phyloP scores from a whole-genome alignment of 2,329 filamentous ascomycete genomes.

The Phyllosticta citrichinensis region DNA sequence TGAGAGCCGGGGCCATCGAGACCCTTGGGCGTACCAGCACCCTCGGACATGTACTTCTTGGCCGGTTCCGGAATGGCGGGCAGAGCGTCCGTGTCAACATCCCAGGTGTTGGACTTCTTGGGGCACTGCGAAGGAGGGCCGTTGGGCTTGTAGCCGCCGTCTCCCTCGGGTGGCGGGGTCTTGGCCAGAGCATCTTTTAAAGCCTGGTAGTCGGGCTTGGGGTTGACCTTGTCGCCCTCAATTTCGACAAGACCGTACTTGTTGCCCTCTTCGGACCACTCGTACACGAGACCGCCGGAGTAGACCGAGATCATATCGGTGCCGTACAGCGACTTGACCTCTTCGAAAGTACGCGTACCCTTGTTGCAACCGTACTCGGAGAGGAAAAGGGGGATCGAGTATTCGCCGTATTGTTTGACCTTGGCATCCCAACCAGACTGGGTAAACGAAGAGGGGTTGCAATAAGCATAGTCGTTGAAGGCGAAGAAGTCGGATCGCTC shows the following conservation, averaged over 20 bases:
- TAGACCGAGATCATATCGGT: slow-evolving; percentile 78
- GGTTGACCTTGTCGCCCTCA: slow-evolving; percentile 41
- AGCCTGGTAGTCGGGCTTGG: slow-evolving; percentile 52
- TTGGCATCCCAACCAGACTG: slow-evolving; percentile 63
- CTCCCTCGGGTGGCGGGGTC: slow-evolving; percentile 42
- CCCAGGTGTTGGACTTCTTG: slow-evolving; percentile 43
- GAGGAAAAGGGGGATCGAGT: slow-evolving; percentile 56
- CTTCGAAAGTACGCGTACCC: slow-evolving; percentile 71
- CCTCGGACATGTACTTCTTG: slow-evolving; percentile 46
- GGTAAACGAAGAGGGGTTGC: slow-evolving; percentile 47
- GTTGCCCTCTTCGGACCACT: slow-evolving; percentile 61
- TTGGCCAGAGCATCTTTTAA: slow-evolving; percentile 42
- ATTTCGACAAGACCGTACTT: slow-evolving; percentile 72
- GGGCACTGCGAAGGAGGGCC: slow-evolving; percentile 47
- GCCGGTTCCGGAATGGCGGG: slow-evolving; percentile 48
- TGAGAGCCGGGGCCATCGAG: slow-evolving; percentile 46
- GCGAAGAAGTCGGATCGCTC: slow-evolving; percentile 81
- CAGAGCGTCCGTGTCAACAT: slow-evolving; percentile 41
- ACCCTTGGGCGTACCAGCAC: slow-evolving; percentile 48
- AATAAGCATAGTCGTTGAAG: slow-evolving; percentile 83
- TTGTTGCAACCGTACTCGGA: slow-evolving; percentile 90
- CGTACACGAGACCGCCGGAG: slow-evolving; percentile 92
- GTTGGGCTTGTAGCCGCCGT: slow-evolving; percentile 49
- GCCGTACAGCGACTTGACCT: slow-evolving; percentile 71
- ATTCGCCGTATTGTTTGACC: slow-evolving; percentile 26